Percentiles rank a stretch among this genome's conserved stretches.
Evolutionary conservation across 2,329 filamentous ascomycete genomes (phyloP).

Genomic region (Fusarium equiseti): DNA sequence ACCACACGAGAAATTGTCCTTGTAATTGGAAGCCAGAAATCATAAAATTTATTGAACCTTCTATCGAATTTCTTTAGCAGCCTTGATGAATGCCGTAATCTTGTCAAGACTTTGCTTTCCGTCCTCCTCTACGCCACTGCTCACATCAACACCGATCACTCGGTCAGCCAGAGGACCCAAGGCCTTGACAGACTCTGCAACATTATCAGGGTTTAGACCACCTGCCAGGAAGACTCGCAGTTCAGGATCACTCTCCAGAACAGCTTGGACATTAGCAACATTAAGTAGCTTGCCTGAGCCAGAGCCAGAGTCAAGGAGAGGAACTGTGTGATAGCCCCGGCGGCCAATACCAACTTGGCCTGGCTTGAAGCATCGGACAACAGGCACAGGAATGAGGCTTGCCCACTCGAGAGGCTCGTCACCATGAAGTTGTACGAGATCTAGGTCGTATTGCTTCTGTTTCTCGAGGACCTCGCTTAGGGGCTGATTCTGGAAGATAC

Average conservation of each 20-base stretch:
- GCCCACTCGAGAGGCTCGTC: constrained; percentile 95
- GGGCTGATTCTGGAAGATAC: constrained; percentile 93
- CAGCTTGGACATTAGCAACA: constrained; percentile 73
- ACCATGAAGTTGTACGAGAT: constrained; percentile 93
- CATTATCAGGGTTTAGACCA: constrained; percentile 84
- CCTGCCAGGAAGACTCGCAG: constrained; percentile 86
- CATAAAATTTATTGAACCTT: constrained; percentile 21
- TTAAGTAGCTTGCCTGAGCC: constrained; percentile 87
- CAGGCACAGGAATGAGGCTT: constrained; percentile 87
- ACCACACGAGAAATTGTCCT: neutral
- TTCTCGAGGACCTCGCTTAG: constrained; percentile 84
- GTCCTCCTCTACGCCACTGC: constrained; percentile 89
- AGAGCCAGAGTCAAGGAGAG: constrained; percentile 87
- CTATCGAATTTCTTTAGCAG: constrained; percentile 72
- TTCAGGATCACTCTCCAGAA: constrained; percentile 75
- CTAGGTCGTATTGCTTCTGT: constrained; percentile 80
- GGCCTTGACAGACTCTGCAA: constrained; percentile 72
- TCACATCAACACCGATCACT: constrained; percentile 89
- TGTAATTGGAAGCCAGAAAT: neutral
- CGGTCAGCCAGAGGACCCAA: constrained; percentile 71
- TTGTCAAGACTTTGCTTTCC: constrained; percentile 84
- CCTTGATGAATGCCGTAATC: constrained; percentile 83
- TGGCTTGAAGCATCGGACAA: constrained; percentile 87
- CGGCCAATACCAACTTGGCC: constrained; percentile 76
- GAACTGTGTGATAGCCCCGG: constrained; percentile 84